Conservation (phyloP, 352 stramenopile genomes). For the Phytophthora sp. region DNA sequence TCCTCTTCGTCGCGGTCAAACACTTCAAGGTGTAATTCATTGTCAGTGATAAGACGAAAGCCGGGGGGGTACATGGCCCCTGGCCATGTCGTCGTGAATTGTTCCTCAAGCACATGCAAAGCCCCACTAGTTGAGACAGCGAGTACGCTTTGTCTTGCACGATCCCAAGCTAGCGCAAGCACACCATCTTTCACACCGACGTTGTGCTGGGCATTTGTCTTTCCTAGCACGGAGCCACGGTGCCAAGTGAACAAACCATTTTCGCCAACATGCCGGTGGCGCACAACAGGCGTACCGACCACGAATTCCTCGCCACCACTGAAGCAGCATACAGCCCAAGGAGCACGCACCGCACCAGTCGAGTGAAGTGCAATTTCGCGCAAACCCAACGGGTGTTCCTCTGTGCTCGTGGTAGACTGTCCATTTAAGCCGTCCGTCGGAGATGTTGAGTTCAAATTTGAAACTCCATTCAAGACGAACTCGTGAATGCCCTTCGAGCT, state of each 20-base stretch:
- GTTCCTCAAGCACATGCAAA: constrained; percentile 74
- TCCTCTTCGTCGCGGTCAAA: constrained; percentile 42
- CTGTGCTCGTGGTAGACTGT: neutral
- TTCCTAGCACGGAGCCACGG: constrained; percentile 35
- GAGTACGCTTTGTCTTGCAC: constrained; percentile 54
- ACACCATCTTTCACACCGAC: constrained; percentile 78
- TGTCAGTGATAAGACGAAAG: constrained; percentile 83
- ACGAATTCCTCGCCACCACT: constrained; percentile 71
- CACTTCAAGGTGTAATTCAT: constrained; percentile 65
- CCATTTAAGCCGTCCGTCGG: constrained; percentile 2
- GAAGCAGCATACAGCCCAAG: constrained; percentile 78
- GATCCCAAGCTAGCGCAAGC: constrained; percentile 66
- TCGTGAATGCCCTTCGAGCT: constrained; percentile 84
- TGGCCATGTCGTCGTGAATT: constrained; percentile 78
- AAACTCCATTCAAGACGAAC: constrained; percentile 30
- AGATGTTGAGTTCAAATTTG: neutral
- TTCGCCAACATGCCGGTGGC: constrained; percentile 79
- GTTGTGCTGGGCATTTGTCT: constrained; percentile 69
- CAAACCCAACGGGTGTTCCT: constrained; percentile 28
- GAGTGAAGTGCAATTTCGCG: constrained; percentile 59
- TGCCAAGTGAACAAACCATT: constrained; percentile 86
- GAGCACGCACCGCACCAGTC: constrained; percentile 71
- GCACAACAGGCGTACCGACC: constrained; percentile 76
- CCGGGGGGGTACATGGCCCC: constrained; percentile 86
- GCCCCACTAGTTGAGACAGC: constrained; percentile 70